phyloP scores from a whole-genome alignment of 2,329 filamentous ascomycete genomes.

The Monilinia aucupariae region DNA sequence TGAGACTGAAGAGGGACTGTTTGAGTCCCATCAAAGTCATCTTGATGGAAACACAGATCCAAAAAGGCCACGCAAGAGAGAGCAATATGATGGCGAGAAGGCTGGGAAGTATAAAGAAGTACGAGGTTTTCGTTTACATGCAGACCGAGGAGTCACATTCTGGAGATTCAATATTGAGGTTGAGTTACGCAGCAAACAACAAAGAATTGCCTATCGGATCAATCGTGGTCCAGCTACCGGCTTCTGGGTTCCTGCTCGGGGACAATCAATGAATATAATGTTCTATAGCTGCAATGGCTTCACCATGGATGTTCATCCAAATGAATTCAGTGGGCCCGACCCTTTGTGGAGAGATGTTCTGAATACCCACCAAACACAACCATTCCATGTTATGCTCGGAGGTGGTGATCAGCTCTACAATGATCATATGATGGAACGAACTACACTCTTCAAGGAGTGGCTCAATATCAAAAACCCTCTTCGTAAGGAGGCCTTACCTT shows the following conservation, averaged over 20 bases:
- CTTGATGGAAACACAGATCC: constrained; percentile 46
- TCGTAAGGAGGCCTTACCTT: constrained; percentile 72
- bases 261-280: constrained; percentile 95
- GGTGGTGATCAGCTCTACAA: constrained; percentile 98
- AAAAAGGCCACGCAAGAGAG: constrained; percentile 48
- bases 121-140: constrained; percentile 73
- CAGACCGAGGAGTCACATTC: constrained; percentile 84
- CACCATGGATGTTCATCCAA: constrained; percentile 68
- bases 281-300: constrained; percentile 98
- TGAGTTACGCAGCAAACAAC: constrained; percentile 70
- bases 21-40: constrained; percentile 59
- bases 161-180: constrained; percentile 97
- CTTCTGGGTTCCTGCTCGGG: constrained; percentile 88
- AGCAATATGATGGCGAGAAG: constrained; percentile 69
- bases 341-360: constrained; percentile 95
- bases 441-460: constrained; percentile 76
- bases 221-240: constrained; percentile 82
- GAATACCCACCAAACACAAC: constrained; percentile 82
- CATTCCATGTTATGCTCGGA: constrained; percentile 97
- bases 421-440: constrained; percentile 72
- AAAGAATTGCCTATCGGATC: constrained; percentile 90
- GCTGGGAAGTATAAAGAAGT: constrained; percentile 78
- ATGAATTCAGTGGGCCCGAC: constrained; percentile 84
- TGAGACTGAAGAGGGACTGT: constrained; percentile 78
- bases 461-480: constrained; percentile 71